Evolutionary conservation across 2,329 filamentous ascomycete genomes (phyloP), one percentile per base, ranked within the genome.

Genomic region (Aspergillus unguis): DNA sequence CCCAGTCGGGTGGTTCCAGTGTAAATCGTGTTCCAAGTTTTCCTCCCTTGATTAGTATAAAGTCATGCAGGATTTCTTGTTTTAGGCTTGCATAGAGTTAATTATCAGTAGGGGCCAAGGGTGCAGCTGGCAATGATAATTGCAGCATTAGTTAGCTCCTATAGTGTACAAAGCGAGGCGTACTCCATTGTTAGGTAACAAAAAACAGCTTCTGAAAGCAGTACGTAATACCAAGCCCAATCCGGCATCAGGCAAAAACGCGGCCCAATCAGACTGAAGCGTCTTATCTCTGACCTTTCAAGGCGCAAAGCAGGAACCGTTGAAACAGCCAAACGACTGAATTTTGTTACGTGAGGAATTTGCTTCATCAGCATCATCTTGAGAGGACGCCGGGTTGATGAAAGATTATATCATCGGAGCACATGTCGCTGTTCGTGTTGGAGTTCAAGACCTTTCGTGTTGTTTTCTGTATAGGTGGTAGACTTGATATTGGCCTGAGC

Each of bases 181-280:
- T 53, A 50, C 46, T 40, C 46, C 46, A 49, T 23, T 23, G 51
- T 53, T 53, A 50, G 45, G 51, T 53, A 53, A 52, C 50, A 42
- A 23, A 44, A 49, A 25, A 36, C 36, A 35, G 25, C 9, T 8
- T 28, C 7, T n/a, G 7, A 55, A 54, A 49, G 42, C 57, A 58
- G 62, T 69, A 69, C 67, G 67, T 71, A 71, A 71, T 69, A 58
- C 52, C 46, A 62, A 56, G 57, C 54, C 54, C 53, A 44, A 51
- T 38, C 50, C 53, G 54, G 56, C 54, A 54, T 50, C 51, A 42
- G 57, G 44, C 55, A 54, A 46, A 46, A 33, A 40, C 28, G 48
- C 33, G 50, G 42, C 35, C 68, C 68, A 71, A 70, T 70, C 64
- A 69, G 55, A 27, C 40, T 8, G 10, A 4, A 6, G 11, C 38